Evolutionary conservation across 208 protist species (phyloP).

Genomic region (Angomonas ambiguus): DNA sequence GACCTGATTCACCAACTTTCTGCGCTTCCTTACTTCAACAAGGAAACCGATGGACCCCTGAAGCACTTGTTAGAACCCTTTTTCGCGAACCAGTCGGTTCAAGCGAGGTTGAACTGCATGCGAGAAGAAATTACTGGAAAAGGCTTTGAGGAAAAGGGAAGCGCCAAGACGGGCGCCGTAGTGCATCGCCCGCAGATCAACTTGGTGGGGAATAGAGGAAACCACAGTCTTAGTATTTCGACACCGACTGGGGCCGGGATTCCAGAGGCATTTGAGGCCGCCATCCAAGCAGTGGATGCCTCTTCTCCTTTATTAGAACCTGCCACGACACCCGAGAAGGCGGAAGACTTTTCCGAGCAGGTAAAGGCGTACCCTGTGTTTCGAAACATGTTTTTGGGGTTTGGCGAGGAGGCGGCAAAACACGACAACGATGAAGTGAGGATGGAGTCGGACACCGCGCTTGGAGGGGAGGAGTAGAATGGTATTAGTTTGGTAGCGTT

Average conservation of each 20-base stretch:
- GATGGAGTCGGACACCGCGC: not conserved
- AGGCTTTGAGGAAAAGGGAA: conserved; percentile 23
- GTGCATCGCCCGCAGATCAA: conserved; percentile 48
- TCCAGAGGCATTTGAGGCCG: not conserved
- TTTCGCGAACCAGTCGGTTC: conserved; percentile 13
- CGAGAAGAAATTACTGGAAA: conserved; percentile 42
- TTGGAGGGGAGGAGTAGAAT: conserved; percentile 6
- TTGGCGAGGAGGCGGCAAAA: conserved; percentile 10
- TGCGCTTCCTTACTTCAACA: conserved; percentile 28
- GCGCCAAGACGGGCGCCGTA: conserved; percentile 15
- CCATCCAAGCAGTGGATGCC: not conserved
- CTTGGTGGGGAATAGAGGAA: conserved; percentile 16
- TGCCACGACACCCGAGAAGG: conserved; percentile 12
- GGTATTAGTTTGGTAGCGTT: not conserved
- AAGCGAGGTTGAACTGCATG: conserved; percentile 39
- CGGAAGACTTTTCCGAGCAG: conserved; percentile 34
- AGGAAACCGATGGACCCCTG: conserved; percentile 18
- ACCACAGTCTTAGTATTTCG: not conserved
- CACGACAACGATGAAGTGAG: conserved; percentile 14
- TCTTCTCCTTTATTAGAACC: not conserved
- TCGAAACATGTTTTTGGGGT: conserved; percentile 30
- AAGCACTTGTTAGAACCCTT: conserved; percentile 29
- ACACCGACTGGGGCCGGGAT: not conserved
- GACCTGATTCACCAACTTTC: conserved; percentile 31
- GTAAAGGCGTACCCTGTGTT: conserved; percentile 60